These are phyloP conservation scores for Paradendryphiella salina DNA, from an alignment of 2,329 filamentous ascomycete genomes.

Conservation along the genomic window DNA sequence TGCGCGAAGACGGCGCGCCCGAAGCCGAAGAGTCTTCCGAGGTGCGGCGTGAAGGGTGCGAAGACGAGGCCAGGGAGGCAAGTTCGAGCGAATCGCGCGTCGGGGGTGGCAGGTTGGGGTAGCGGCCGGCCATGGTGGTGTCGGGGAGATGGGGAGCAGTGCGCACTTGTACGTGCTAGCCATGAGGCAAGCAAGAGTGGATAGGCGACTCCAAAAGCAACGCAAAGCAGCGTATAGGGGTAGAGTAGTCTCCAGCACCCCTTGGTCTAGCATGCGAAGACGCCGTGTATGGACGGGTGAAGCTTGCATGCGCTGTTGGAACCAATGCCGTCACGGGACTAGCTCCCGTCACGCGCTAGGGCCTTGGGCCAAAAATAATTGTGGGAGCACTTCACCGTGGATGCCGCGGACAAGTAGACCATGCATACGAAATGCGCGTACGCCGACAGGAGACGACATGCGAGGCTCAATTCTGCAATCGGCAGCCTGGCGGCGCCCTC, in stretches of 20 bases:
- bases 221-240: slow-evolving; percentile 12
- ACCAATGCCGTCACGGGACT: slow-evolving; percentile 27
- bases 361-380: slow-evolving; percentile 17
- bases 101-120: slow-evolving; percentile 45
- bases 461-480: slow-evolving; percentile 30
- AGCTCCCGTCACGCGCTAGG: slow-evolving; percentile 22
- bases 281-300: slow-evolving; percentile 20
- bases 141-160: slow-evolving; percentile 16
- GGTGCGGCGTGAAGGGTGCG: slow-evolving; percentile 65
- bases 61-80: slow-evolving; percentile 88
- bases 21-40: slow-evolving; percentile 74
- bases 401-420: slow-evolving; percentile 1
- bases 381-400: slow-evolving; percentile 12
- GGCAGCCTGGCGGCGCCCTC: slow-evolving; percentile 31
- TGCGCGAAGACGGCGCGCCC: slow-evolving; percentile 90
- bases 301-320: slow-evolving; percentile 25
- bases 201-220: slow-evolving; percentile 1
- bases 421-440: slow-evolving; percentile 21
- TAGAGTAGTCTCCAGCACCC: slow-evolving; percentile 20
- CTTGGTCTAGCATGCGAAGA: slow-evolving; percentile 12
- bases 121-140: slow-evolving; percentile 46
- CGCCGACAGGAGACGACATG: slow-evolving; percentile 30
- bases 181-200: slow-evolving; percentile 27
- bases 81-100: slow-evolving; percentile 93
- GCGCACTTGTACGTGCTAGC: slow-evolving; percentile 22